phyloP scores from a whole-genome alignment of 805 yeast genomes.

The Cyberlindnera samutprakarnensis region DNA sequence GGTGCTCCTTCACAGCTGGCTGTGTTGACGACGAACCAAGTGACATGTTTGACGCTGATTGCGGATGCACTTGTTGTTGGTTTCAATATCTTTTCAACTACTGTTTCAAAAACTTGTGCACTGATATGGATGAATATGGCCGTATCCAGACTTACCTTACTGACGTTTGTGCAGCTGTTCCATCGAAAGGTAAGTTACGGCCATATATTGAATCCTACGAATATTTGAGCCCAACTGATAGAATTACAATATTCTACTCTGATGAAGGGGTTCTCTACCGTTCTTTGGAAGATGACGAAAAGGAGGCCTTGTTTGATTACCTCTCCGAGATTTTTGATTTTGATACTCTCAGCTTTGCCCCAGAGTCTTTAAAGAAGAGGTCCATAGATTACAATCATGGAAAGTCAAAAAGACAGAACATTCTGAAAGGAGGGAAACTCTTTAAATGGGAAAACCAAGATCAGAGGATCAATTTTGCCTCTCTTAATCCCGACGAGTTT shows the following conservation, averaged over 20 bases:
- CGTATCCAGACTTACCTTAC: conserved; percentile 8
- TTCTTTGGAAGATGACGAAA: conserved; percentile 13
- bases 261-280: conserved; percentile 14
- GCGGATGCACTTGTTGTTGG: conserved; percentile 21
- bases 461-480: too few species aligned
- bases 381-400: too few species aligned
- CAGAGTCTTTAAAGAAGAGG: not conserved
- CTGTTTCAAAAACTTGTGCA: conserved; percentile 18
- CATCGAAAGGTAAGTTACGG: not conserved
- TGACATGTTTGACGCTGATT: conserved; percentile 12
- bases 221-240: not conserved
- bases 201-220: conserved; percentile 8
- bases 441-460: too few species aligned
- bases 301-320: conserved; percentile 7
- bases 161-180: not conserved
- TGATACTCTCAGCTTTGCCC: not conserved
- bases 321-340: conserved; percentile 10
- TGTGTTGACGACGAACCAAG: not conserved
- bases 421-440: too few species aligned
- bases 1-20: conserved; percentile 16
- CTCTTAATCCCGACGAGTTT: too few species aligned
- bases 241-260: conserved; percentile 10
- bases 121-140: conserved; percentile 10
- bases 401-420: too few species aligned
- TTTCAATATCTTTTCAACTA: conserved; percentile 18